Evolutionary conservation across 441 rosid species (phyloP), one percentile per base, ranked within the genome.

Genomic region (Manihot esculenta): DNA sequence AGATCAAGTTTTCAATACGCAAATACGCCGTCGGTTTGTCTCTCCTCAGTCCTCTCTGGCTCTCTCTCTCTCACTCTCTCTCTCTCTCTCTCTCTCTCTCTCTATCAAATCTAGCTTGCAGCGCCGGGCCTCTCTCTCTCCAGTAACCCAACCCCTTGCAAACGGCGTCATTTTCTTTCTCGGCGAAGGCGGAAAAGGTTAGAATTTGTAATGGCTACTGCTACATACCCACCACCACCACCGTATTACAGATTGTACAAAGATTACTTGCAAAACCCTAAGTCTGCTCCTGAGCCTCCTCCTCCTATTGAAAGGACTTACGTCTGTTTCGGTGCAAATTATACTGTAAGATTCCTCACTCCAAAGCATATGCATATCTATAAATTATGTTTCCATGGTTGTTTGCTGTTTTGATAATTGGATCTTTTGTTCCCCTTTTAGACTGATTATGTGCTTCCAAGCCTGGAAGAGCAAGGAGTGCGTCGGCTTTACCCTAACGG

Each of bases 381-480:
- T 8, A 38, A 38, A 38, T 38, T 55, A 49, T 23, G 15, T 71
- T 41, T 62, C 35, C 35, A 45, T 33, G n/a, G 67, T n/a, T 8
- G 3, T 44, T 33, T 35, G 7, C 24, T 62, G 23, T 64, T 68
- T 24, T 47, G 26, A 9, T 61, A 47, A 9, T 50, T 23, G 12
- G 15, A 21, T 15, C 51, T 55, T 41, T 45, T 54, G 20, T 64
- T 38, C 20, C 8, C 17, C 21, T 73, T 49, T 12, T 74, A 92
- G 98, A 94, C 93, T 27, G 94, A 92, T 45, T 93, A 90, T 79
- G 92, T 87, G 82, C 92, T 94, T 77, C 99, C 99, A 4, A 92
- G 90, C 85, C 84, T 92, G 84, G 98, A 94, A 83, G 96, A 94
- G 54, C 97, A 92, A 74, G 99, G 99, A 70, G 94, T 88, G 44